Evolutionary conservation across 164 flowering plant genomes (phyloP).

Genomic region (Protea cynaroides): DNA sequence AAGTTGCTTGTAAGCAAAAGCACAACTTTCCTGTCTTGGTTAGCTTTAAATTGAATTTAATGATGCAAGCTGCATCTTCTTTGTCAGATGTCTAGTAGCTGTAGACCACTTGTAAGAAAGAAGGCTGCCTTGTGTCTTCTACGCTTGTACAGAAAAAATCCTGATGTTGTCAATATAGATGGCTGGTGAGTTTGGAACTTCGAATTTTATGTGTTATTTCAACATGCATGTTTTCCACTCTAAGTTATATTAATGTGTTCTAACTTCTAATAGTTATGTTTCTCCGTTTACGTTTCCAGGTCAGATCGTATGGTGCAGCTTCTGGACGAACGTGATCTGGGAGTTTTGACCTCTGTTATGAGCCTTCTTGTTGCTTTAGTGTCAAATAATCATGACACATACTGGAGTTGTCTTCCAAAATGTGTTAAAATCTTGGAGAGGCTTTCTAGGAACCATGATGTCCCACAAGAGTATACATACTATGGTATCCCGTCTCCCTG

Average conservation of each 20-base stretch:
- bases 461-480: constrained; percentile 97
- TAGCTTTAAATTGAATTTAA: neutral
- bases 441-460: constrained; percentile 90
- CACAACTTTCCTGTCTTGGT: neutral
- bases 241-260: neutral
- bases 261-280: constrained; percentile 3
- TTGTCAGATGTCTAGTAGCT: constrained; percentile 84
- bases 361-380: constrained; percentile 97
- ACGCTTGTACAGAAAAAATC: constrained; percentile 88
- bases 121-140: constrained; percentile 95
- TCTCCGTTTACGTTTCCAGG: constrained; percentile 39
- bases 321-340: constrained; percentile 97
- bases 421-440: constrained; percentile 93
- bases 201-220: neutral
- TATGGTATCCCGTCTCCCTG: constrained; percentile 99
- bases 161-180: constrained; percentile 97
- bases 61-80: constrained; percentile 6
- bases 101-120: constrained; percentile 96
- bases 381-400: constrained; percentile 82
- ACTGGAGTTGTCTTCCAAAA: constrained; percentile 97
- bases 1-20: constrained; percentile 73
- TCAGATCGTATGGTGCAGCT: constrained; percentile 97
- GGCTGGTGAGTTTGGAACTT: constrained; percentile 63
- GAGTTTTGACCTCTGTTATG: constrained; percentile 97
- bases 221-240: too few species aligned